phyloP scores from a whole-genome alignment of 2,329 filamentous ascomycete species.

The Cadophora sp. region DNA sequence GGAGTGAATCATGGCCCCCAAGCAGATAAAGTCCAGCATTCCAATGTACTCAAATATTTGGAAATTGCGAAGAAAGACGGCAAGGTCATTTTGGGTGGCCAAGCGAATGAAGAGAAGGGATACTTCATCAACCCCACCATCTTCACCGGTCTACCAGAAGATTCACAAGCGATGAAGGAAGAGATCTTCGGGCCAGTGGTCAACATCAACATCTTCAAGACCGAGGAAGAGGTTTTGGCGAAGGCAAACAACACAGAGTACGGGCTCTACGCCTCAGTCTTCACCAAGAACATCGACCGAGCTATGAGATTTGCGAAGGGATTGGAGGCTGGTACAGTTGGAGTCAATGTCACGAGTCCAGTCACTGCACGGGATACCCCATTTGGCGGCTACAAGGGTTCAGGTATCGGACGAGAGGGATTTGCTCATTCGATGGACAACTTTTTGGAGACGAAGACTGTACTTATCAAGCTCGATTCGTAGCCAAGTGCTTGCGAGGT shows the following conservation, averaged over 20 bases:
- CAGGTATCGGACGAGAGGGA: conserved; percentile 37
- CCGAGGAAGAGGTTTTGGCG: conserved; percentile 62
- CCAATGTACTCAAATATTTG: conserved; percentile 34
- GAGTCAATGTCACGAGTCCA: conserved; percentile 43
- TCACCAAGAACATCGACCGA: conserved; percentile 60
- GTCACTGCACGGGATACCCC: conserved; percentile 33
- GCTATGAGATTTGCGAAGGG: conserved; percentile 53
- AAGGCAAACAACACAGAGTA: conserved; percentile 71
- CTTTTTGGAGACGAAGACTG: conserved; percentile 39
- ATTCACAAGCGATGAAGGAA: conserved; percentile 46
- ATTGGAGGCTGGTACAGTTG: conserved; percentile 57
- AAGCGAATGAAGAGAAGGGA: conserved; percentile 12
- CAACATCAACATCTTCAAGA: conserved; percentile 58
- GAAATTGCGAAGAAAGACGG: conserved; percentile 35
- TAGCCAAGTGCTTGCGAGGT: conserved; percentile 8
- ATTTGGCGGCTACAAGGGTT: conserved; percentile 40
- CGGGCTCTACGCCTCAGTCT: conserved; percentile 64
- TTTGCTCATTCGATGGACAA: conserved; percentile 34
- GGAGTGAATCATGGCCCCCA: conserved; percentile 35
- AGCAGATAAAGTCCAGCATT: conserved; percentile 35
- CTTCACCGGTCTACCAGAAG: conserved; percentile 34
- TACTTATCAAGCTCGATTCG: conserved; percentile 32
- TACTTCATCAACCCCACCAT: conserved; percentile 34
- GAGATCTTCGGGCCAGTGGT: conserved; percentile 70
- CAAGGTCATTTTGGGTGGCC: conserved; percentile 26